Evolutionary conservation across 768 basidiomycete species (phyloP).

Genomic region (Coprinopsis marcescibilis): DNA sequence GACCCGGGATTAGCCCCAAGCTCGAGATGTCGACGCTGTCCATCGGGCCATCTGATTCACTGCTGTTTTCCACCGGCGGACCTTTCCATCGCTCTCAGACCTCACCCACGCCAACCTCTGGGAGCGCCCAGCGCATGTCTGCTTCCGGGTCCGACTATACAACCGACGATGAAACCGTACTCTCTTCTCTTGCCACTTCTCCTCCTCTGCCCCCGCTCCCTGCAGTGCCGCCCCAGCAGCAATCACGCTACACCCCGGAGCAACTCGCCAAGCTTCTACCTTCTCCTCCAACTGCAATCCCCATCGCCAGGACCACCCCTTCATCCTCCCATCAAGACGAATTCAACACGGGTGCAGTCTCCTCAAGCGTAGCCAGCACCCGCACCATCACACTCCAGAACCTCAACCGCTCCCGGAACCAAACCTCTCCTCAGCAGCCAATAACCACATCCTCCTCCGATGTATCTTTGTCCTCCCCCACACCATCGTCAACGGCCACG

Average conservation of each 20-base stretch:
- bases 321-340: not conserved
- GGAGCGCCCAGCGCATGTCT: no score
- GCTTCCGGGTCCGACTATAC: conserved; percentile 1
- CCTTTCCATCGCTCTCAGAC: no score
- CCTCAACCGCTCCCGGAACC: no score
- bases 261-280: not conserved
- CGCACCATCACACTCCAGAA: not conserved
- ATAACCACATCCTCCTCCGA: conserved; percentile 8
- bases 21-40: no score
- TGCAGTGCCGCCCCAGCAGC: not conserved
- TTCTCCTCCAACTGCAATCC: not conserved
- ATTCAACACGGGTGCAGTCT: not conserved
- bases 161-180: not conserved
- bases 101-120: no score
- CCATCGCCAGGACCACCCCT: not conserved
- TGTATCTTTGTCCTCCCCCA: conserved; percentile 8
- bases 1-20: no score
- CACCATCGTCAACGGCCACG: conserved; percentile 8
- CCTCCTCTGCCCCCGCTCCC: not conserved
- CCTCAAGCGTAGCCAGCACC: not conserved
- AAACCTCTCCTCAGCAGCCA: no score
- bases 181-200: conserved; percentile 10
- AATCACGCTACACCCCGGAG: not conserved
- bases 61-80: no score
- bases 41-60: no score